A percentile compares a stretch with the other conserved stretches of the same genome.
These are phyloP conservation scores for Taxillus chinensis DNA, from an alignment of 164 flowering plant species.

Conservation along the genomic window DNA sequence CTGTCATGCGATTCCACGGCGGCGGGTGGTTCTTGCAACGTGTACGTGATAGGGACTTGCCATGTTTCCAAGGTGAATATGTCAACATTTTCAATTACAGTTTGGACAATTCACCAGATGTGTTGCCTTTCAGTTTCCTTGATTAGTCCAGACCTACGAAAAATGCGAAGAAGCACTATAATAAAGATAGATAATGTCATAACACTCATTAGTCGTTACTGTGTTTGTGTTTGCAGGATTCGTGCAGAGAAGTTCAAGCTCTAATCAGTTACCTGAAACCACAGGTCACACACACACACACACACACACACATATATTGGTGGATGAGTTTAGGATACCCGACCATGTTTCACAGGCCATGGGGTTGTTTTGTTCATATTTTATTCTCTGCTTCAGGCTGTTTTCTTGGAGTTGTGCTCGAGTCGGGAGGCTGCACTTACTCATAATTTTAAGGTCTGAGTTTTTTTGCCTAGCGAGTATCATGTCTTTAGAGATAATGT, in stretches of 20 bases:
- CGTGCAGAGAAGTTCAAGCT: constrained; percentile 83
- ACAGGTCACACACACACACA: constrained; percentile 31
- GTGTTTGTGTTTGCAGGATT: constrained; percentile 49
- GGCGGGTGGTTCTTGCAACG: constrained; percentile 59
- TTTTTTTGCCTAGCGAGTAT: not conserved
- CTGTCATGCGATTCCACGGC: constrained; percentile 64
- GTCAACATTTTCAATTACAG: too few relatives aligned
- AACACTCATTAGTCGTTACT: not conserved
- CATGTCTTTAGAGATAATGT: too few relatives aligned
- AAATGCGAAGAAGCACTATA: too few relatives aligned
- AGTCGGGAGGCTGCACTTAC: constrained; percentile 57
- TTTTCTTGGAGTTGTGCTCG: constrained; percentile 81
- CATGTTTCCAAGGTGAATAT: constrained; percentile 70
- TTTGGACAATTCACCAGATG: too few relatives aligned
- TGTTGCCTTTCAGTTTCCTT: too few relatives aligned
- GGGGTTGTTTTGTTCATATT: not conserved
- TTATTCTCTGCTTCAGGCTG: constrained; percentile 41
- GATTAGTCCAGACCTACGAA: too few relatives aligned
- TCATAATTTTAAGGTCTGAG: constrained; percentile 53
- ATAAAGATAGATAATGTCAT: too few relatives aligned
- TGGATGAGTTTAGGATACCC: constrained; percentile 9
- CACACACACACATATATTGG: constrained; percentile 8
- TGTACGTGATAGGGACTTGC: constrained; percentile 80
- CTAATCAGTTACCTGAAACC: constrained; percentile 74
- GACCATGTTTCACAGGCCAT: too few relatives aligned